Evolutionary conservation across 2,329 filamentous ascomycete species (phyloP), one percentile per base, ranked within the genome.

Genomic region (Cordyceps javanica): DNA sequence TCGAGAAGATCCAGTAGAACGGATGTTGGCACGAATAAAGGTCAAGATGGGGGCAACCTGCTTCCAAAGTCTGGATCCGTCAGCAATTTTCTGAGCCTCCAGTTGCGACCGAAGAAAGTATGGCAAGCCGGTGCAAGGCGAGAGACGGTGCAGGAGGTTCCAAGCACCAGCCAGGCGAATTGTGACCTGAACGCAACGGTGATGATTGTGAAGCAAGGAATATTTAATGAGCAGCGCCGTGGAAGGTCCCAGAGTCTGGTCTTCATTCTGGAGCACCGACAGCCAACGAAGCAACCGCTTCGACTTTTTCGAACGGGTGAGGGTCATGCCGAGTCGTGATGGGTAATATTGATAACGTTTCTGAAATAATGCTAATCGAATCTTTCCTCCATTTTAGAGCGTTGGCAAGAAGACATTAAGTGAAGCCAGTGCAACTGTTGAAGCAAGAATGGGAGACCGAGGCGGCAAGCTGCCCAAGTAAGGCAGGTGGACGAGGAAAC

Each of bases 261-360:
- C 69, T 57, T 74, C 65, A 28, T 75, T 66, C 60, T 77, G 75
- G 10, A 62, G 60, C 26, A 55, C 59, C 38, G 64, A 67, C 30
- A 68, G 60, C 48, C 61, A 66, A 36, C 73, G 75, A 34, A 68
- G 55, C 21, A 77, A 67, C 59, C 76, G 76, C 25, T 67, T 65
- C 8, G 73, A 70, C 50, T 65, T 60, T 57, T 61, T 63, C 48
- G 62, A 65, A 25, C 58, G 61, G 36, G 66, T 68, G 59, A 68
- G 59, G 58, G 64, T 64, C 65, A 67, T 68, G 55, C 28, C 55
- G 55, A 44, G 28, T 21, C 55, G 55, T 41, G 30, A 51, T 62
- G 42, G 16, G 50, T 25, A 36, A 44, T 58, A 58, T 48, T 39
- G 36, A 57, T 56, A 56, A 56, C 54, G 44, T 57, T 57, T 57